Evolutionary conservation across 257 asterid species (phyloP).

Genomic region (Verbena officinalis): DNA sequence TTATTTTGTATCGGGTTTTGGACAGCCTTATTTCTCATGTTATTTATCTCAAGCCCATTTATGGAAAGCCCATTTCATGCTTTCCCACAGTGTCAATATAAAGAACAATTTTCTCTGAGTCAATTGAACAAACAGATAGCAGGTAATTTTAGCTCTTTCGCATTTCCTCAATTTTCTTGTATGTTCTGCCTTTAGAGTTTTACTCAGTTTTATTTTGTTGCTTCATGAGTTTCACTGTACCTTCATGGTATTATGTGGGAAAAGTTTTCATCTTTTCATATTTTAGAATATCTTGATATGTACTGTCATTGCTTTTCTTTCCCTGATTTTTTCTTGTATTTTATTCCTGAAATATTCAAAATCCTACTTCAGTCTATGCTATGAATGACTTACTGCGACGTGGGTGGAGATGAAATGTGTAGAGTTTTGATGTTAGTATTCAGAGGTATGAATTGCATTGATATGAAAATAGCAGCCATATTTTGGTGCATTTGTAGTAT

Average conservation of each 20-base stretch:
- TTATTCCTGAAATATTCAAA: neutral
- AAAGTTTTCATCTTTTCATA: neutral
- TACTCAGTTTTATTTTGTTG: neutral
- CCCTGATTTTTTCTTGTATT: too few species aligned
- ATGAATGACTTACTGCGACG: neutral
- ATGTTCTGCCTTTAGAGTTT: neutral
- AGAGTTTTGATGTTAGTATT: neutral
- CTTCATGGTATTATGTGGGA: neutral
- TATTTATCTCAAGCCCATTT: conserved; percentile 5
- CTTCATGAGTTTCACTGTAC: neutral
- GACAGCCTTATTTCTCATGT: neutral
- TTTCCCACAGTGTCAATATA: neutral
- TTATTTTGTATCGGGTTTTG: too few species aligned
- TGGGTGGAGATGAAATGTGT: neutral
- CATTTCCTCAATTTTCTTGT: neutral
- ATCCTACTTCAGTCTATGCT: neutral
- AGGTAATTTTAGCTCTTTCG: conserved; percentile 22
- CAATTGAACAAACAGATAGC: conserved; percentile 24
- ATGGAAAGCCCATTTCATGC: conserved; percentile 1
- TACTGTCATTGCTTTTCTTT: neutral
- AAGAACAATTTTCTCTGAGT: neutral
- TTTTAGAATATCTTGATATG: neutral
- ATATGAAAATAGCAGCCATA: neutral
- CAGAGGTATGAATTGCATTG: conserved; percentile 3
- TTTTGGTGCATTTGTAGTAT: conserved; percentile 3